Percentiles rank a stretch among this genome's conserved stretches.
phyloP scores from a whole-genome alignment of 2,329 filamentous ascomycete species.

The Neophaeococcomyces aloes region DNA sequence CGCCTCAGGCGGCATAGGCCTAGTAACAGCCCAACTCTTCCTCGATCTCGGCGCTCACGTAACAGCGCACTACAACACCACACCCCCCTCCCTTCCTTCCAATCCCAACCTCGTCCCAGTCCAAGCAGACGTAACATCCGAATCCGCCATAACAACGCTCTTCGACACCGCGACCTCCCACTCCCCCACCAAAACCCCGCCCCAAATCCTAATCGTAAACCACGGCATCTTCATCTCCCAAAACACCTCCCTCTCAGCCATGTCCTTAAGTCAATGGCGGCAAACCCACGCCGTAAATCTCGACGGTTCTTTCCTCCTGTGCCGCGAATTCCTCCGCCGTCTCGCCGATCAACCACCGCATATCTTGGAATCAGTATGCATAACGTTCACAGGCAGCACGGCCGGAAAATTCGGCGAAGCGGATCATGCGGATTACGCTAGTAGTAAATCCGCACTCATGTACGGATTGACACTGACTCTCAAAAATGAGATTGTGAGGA shows the following conservation, averaged over 20 bases:
- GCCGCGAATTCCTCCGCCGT: background rate
- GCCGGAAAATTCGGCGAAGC: slow-evolving; percentile 2
- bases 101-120: background rate
- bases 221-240: background rate
- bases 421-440: background rate
- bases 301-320: background rate
- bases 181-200: background rate
- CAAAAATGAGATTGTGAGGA: background rate
- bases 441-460: background rate
- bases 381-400: background rate
- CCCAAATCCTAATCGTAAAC: slow-evolving; percentile 1
- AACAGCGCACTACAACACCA: background rate
- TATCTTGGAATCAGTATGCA: background rate
- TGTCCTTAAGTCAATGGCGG: background rate
- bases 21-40: background rate
- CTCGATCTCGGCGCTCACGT: background rate
- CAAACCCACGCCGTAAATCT: background rate
- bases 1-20: background rate
- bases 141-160: background rate
- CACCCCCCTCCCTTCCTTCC: background rate
- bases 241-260: background rate
- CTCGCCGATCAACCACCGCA: background rate
- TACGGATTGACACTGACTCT: background rate
- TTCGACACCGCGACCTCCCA: background rate
- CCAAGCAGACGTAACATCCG: background rate